Evolutionary conservation across 2,329 filamentous ascomycete species (phyloP).

Genomic region (Fusarium nanum): DNA sequence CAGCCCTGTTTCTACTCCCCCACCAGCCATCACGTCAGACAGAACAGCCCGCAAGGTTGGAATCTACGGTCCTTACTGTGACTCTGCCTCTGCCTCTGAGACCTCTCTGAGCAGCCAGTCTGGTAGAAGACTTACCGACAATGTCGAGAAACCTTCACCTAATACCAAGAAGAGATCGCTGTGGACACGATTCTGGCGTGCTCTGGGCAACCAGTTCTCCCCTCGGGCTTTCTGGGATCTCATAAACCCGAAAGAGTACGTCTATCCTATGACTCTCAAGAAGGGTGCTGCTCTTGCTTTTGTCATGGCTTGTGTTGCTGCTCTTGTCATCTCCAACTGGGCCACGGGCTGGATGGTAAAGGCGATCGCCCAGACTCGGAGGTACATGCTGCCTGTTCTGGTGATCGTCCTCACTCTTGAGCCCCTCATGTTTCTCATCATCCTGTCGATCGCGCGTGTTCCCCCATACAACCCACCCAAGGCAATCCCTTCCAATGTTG

Average conservation of each 20-base stretch:
- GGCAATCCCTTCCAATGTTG: fast-evolving
- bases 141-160: neutral
- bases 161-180: neutral
- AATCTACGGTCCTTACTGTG: neutral
- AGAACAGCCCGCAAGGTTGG: slow-evolving; percentile 4
- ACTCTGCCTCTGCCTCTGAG: neutral
- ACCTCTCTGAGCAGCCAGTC: neutral
- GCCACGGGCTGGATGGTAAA: neutral
- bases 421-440: slow-evolving; percentile 17
- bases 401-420: slow-evolving; percentile 11
- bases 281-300: slow-evolving; percentile 5
- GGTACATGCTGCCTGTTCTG: slow-evolving; percentile 5
- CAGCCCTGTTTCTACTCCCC: neutral
- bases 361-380: neutral
- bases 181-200: slow-evolving; percentile 3
- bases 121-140: neutral
- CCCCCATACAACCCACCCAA: neutral
- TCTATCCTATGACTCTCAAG: slow-evolving; percentile 2
- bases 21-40: neutral
- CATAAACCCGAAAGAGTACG: neutral
- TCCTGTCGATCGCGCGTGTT: slow-evolving; percentile 1
- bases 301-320: neutral
- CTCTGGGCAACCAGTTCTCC: neutral
- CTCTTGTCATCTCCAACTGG: slow-evolving; percentile 1
- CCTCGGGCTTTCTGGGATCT: slow-evolving; percentile 11